These are phyloP conservation scores for Ophiognomonia clavigignenti-juglandacearum DNA, from an alignment of 2,329 filamentous ascomycete genomes.

Conservation along the genomic window DNA sequence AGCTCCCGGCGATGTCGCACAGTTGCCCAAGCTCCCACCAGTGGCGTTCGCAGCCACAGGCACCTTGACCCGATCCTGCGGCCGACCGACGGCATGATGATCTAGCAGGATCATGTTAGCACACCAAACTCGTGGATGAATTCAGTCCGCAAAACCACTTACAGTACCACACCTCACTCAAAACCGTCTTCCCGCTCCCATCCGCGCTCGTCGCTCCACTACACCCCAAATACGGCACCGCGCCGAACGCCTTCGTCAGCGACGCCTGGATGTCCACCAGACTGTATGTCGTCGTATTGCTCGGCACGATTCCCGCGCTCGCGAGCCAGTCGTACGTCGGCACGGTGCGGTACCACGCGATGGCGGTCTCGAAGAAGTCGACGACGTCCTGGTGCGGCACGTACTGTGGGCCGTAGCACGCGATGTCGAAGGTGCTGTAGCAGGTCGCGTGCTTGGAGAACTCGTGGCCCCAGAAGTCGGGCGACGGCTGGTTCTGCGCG, in stretches of 20 bases:
- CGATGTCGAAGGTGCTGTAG: conserved; percentile 59
- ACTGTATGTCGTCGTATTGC: conserved; percentile 53
- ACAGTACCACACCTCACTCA: conserved; percentile 63
- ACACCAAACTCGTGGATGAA: not conserved
- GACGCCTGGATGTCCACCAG: conserved; percentile 46
- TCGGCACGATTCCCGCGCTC: conserved; percentile 48
- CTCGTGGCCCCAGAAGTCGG: conserved; percentile 62
- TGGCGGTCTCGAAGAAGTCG: conserved; percentile 58
- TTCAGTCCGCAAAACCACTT: not conserved
- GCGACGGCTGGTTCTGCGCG: conserved; percentile 49
- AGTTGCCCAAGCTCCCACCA: conserved; percentile 46
- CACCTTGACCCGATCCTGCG: conserved; percentile 46
- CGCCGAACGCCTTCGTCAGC: conserved; percentile 45
- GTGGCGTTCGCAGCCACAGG: conserved; percentile 39
- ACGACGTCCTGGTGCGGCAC: conserved; percentile 53
- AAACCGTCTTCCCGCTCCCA: conserved; percentile 52
- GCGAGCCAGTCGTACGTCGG: conserved; percentile 60
- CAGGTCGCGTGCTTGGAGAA: conserved; percentile 66
- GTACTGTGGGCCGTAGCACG: conserved; percentile 60
- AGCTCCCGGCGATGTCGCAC: conserved; percentile 47
- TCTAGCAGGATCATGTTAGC: conserved; percentile 24
- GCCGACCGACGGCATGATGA: conserved; percentile 52
- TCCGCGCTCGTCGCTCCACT: conserved; percentile 46
- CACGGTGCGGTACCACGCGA: conserved; percentile 51
- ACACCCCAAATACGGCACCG: conserved; percentile 57